Percentiles rank a stretch among this genome's conserved stretches.
phyloP scores from a whole-genome alignment of 1,139 yeast species.

The Diutina siamensis region DNA sequence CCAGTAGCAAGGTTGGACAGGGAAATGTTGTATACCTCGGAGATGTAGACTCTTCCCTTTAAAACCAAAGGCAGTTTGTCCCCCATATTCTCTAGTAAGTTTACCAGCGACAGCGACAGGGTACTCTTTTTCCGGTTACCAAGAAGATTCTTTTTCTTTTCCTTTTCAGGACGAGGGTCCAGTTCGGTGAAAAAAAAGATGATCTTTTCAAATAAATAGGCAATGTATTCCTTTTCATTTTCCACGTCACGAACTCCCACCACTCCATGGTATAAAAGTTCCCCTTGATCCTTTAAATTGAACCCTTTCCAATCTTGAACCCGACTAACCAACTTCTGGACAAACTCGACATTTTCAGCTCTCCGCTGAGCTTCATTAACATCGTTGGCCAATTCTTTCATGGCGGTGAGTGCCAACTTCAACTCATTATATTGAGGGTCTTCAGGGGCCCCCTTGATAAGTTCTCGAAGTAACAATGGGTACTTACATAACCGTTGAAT shows the following conservation, averaged over 20 bases:
- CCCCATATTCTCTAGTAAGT: slow-evolving; percentile 26
- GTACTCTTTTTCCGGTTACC: slow-evolving; percentile 33
- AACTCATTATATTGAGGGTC: slow-evolving; percentile 53
- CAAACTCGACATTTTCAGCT: slow-evolving; percentile 71
- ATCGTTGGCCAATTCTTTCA: slow-evolving; percentile 58
- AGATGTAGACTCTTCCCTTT: slow-evolving; percentile 60
- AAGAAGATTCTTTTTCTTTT: slow-evolving; percentile 24
- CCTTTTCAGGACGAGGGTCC: slow-evolving; percentile 10
- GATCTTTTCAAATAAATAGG: slow-evolving; percentile 80
- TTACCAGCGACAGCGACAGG: slow-evolving; percentile 22
- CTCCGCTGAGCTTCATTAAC: slow-evolving; percentile 93
- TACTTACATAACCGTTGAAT: slow-evolving; percentile 91
- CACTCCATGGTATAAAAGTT: slow-evolving; percentile 62
- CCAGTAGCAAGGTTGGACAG: slow-evolving; percentile 26
- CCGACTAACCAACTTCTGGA: slow-evolving; percentile 57
- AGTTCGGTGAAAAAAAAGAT: slow-evolving; percentile 64
- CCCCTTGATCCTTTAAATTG: slow-evolving; percentile 73
- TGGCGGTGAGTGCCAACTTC: slow-evolving; percentile 53
- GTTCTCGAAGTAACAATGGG: slow-evolving; percentile 69
- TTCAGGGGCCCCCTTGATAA: slow-evolving; percentile 46
- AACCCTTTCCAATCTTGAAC: slow-evolving; percentile 95
- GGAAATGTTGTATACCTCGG: slow-evolving; percentile 45
- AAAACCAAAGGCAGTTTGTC: slow-evolving; percentile 32
- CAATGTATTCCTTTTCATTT: slow-evolving; percentile 73
- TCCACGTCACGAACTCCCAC: slow-evolving; percentile 72